Evolutionary conservation across 306 rosid genomes (phyloP).

Genomic region (Sphenostylis stenocarpa): DNA sequence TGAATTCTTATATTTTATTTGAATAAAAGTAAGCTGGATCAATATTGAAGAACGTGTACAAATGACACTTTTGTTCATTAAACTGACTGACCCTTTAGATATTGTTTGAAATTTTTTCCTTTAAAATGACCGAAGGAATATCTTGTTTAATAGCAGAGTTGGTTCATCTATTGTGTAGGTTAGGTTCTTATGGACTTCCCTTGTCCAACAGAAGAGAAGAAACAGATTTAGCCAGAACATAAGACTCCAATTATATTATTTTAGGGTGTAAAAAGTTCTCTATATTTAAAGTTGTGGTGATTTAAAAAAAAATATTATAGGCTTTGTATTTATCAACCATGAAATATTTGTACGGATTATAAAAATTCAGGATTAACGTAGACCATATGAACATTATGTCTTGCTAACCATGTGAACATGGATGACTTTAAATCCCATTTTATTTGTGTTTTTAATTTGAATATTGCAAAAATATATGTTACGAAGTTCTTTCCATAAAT

Average conservation of each 20-base stretch:
- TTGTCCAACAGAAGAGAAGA: background rate
- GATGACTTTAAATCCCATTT: background rate
- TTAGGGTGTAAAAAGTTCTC: background rate
- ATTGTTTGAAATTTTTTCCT: background rate
- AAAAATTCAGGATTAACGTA: background rate
- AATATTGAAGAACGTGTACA: background rate
- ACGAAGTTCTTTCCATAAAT: slow-evolving; percentile 7
- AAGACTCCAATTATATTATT: background rate
- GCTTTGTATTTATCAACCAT: background rate
- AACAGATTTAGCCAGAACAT: background rate
- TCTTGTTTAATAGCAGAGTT: background rate
- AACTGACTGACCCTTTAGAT: background rate
- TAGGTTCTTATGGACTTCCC: background rate
- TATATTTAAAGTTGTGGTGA: background rate
- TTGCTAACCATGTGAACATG: slow-evolving; percentile 5
- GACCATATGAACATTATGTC: slow-evolving; percentile 3
- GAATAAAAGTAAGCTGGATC: background rate
- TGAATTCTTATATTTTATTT: slow-evolving; percentile 5
- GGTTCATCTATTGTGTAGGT: background rate
- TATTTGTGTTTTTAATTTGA: background rate
- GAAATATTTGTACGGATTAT: background rate
- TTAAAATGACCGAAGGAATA: background rate
- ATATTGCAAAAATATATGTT: background rate
- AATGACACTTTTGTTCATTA: background rate
- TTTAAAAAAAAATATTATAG: background rate